Base-by-base conservation (phyloP, 2,329 filamentous ascomycete genomes). In the Alternaria novae-zelandiae region DNA sequence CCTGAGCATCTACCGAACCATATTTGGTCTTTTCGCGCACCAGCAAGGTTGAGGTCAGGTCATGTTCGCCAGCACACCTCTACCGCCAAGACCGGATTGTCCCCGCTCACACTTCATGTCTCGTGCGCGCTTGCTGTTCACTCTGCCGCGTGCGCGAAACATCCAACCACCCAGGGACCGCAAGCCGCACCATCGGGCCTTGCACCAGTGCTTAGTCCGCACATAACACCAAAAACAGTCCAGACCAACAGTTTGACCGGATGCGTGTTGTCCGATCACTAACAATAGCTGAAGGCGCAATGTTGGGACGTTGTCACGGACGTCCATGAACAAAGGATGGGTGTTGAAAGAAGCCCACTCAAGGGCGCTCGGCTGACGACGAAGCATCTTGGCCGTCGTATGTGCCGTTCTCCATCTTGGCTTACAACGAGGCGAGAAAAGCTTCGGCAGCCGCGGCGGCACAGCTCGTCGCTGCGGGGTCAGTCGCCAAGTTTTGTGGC, bases 271-370 rank as follows among this genome's bases (percentile, higher is more conserved):
- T 28, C 50, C 20, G 32, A 30, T 26, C 13, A 21, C 45, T 23
- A 51, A 49, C 47, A 32, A 58, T 30, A 45, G 20, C 23, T 47
- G 50, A 25, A 44, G 25, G 21, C 30, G 15, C 43, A 36, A 21
- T 50, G 46, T 49, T 53, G 11, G n/a, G 50, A 30, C 23, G 47
- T 54, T n/a, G 47, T n/a, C 36, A 25, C 32, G 25, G 46, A 17
- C 15, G 13, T 51, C n/a, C 3, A 43, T 54, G 30, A 59, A 54
- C 51, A 49, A 64, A 65, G 63, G 51, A 51, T 41, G 58, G 65
- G 69, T 60, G 74, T 78, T 60, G 61, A 76, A 76, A 78, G 74
- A 78, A 77, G 75, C 70, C 70, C 71, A 57, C 59, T 55, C 68
- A 74, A 75, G 67, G 66, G 55, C 57, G 69, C 70, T 76, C 65